Evolutionary conservation across 2,329 filamentous ascomycete species (phyloP).

Genomic region (Pseudogymnoascus sp.): DNA sequence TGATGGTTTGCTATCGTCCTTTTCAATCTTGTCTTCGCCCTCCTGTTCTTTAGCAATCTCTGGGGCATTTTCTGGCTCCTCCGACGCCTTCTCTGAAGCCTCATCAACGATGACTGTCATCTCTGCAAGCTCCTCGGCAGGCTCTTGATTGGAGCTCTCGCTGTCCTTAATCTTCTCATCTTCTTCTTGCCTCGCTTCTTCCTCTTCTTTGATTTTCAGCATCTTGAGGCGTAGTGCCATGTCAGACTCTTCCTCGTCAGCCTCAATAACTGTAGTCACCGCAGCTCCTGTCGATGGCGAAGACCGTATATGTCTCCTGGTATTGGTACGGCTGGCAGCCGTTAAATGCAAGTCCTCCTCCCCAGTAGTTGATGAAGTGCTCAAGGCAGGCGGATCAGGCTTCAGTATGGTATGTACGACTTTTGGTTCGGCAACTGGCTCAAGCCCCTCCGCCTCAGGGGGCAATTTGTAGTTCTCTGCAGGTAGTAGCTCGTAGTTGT

Average conservation of each 20-base stretch:
- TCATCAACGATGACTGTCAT: slow-evolving; percentile 10
- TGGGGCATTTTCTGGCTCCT: slow-evolving; percentile 19
- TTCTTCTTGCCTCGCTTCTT: slow-evolving; percentile 18
- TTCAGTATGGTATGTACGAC: slow-evolving; percentile 30
- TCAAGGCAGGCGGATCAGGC: slow-evolving; percentile 26
- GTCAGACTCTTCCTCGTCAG: slow-evolving; percentile 63
- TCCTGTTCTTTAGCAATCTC: slow-evolving; percentile 10
- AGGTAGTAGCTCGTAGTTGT: slow-evolving; percentile 80
- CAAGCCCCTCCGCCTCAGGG: slow-evolving; percentile 80
- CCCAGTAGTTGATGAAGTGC: slow-evolving; percentile 17
- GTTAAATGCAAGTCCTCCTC: slow-evolving; percentile 43
- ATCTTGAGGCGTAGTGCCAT: slow-evolving; percentile 39
- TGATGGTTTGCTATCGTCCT: slow-evolving; percentile 9
- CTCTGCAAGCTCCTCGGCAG: slow-evolving; percentile 10
- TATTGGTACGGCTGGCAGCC: slow-evolving; percentile 57
- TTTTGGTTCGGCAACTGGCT: slow-evolving; percentile 42
- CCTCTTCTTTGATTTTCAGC: slow-evolving; percentile 41
- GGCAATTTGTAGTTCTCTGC: slow-evolving; percentile 95
- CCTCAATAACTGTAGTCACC: slow-evolving; percentile 74
- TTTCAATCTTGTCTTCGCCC: slow-evolving; percentile 11
- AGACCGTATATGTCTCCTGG: slow-evolving; percentile 71
- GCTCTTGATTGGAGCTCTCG: slow-evolving; percentile 23
- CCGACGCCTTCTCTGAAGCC: slow-evolving; percentile 20
- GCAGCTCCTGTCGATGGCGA: slow-evolving; percentile 72
- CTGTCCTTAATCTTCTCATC: neutral